Percentiles rank a stretch among this genome's conserved stretches.
phyloP scores from a whole-genome alignment of 371 early-diverging fungal species.

The Dichotomocladium elegans region DNA sequence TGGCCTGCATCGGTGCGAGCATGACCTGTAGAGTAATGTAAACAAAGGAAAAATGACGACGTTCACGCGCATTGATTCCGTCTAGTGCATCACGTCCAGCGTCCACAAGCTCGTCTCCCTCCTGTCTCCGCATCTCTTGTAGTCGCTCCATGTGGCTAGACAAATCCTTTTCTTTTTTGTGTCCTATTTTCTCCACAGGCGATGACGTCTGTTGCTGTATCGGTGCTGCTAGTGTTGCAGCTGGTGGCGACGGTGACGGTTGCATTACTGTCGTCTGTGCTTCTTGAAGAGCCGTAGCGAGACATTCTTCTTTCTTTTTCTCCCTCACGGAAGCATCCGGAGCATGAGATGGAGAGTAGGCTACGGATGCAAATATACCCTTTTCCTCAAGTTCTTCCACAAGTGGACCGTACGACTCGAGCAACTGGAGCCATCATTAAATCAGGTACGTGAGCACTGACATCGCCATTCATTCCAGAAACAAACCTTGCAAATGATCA shows the following conservation, averaged over 20 bases:
- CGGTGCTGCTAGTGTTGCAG: not conserved
- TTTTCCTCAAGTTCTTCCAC: constrained; percentile 32
- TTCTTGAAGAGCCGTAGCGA: constrained; percentile 8
- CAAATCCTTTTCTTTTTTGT: constrained; percentile 14
- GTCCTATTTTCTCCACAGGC: too few species aligned
- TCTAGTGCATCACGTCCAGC: constrained; percentile 16
- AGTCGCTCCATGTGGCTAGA: constrained; percentile 37
- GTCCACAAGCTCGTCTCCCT: constrained; percentile 16
- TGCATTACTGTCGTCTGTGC: constrained; percentile 12
- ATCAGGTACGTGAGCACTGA: not conserved
- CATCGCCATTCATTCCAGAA: not conserved
- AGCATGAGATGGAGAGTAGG: not conserved
- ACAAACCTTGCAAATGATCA: constrained; percentile 53
- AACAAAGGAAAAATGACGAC: constrained; percentile 35
- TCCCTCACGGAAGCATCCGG: not conserved
- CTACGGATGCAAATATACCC: constrained; percentile 3
- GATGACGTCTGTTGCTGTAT: not conserved
- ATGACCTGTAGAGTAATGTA: constrained; percentile 45
- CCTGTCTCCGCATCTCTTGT: constrained; percentile 29
- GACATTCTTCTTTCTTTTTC: not conserved
- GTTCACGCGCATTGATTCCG: constrained; percentile 10
- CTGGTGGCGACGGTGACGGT: too few species aligned
- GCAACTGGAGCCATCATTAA: constrained; percentile 15
- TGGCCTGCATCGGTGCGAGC: constrained; percentile 25
- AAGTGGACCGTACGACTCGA: constrained; percentile 19